These are phyloP conservation scores for Trametes elegans DNA, from an alignment of 768 basidiomycete genomes.

Conservation along the genomic window DNA sequence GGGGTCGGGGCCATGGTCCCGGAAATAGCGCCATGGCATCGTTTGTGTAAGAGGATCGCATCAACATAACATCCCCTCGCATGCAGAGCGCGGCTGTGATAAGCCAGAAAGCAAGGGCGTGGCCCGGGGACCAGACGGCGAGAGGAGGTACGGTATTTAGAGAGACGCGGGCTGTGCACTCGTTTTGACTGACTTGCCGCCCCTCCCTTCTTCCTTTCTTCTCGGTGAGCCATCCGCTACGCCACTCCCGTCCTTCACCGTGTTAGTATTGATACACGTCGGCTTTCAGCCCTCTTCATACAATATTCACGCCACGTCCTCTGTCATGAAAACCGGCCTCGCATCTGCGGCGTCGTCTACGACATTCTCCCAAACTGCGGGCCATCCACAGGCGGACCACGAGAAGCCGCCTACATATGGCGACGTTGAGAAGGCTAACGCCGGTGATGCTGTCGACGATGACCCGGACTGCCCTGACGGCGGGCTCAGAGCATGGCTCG, in stretches of 20 bases:
- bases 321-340: neutral
- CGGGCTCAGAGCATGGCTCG: constrained; percentile 42
- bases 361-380: neutral
- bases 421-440: neutral
- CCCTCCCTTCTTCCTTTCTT: neutral
- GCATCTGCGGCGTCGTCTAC: neutral
- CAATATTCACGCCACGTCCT: neutral
- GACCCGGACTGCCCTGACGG: constrained; percentile 35
- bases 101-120: neutral
- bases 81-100: neutral
- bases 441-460: neutral
- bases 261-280: neutral
- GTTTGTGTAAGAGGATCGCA: too few species aligned
- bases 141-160: neutral
- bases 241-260: neutral
- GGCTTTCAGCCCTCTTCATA: neutral
- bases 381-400: neutral
- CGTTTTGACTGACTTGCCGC: neutral
- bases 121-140: neutral
- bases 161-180: neutral
- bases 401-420: neutral
- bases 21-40: too few species aligned
- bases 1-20: too few species aligned
- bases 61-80: too few species aligned
- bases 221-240: neutral